These are phyloP conservation scores for Fusarium redolens DNA, from an alignment of 2,329 filamentous ascomycete genomes.

Conservation along the genomic window DNA sequence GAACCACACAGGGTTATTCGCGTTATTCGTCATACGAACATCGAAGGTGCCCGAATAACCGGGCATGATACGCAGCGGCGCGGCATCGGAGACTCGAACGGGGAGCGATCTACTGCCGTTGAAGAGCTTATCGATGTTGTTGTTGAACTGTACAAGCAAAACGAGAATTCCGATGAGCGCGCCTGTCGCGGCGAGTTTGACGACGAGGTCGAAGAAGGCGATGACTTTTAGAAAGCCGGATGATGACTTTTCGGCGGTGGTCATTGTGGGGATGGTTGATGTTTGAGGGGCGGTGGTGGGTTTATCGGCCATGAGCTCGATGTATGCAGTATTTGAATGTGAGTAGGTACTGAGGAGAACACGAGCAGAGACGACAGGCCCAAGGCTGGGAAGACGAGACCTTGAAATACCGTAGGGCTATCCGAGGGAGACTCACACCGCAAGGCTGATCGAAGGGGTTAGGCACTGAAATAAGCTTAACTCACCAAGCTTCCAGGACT, in stretches of 20 bases:
- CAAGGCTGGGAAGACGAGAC: not conserved
- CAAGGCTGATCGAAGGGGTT: conserved; percentile 10
- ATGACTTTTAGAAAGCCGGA: conserved; percentile 31
- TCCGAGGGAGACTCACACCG: not conserved
- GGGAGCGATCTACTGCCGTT: not conserved
- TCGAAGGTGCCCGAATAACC: not conserved
- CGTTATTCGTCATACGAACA: conserved; percentile 9
- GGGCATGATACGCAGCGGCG: not conserved
- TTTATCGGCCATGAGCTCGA: conserved; percentile 25
- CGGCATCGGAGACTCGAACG: not conserved
- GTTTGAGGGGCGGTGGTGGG: not conserved
- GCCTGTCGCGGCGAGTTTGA: conserved; percentile 29
- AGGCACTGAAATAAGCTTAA: conserved; percentile 27
- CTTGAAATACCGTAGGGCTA: conserved; percentile 26
- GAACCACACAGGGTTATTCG: conserved; percentile 10
- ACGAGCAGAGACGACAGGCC: not conserved
- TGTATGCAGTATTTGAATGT: not conserved
- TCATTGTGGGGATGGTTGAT: conserved; percentile 6
- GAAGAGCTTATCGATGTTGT: conserved; percentile 1
- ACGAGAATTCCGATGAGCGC: conserved; percentile 35
- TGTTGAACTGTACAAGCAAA: conserved; percentile 22
- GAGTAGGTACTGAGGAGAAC: not conserved
- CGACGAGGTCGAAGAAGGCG: conserved; percentile 29
- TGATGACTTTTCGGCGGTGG: conserved; percentile 14
- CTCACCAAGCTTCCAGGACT: not conserved